Percentiles rank a stretch among this genome's conserved stretches.
Evolutionary conservation across 495 filamentous ascomycete species (phyloP).

Genomic region (Lineolata rhizophorae): DNA sequence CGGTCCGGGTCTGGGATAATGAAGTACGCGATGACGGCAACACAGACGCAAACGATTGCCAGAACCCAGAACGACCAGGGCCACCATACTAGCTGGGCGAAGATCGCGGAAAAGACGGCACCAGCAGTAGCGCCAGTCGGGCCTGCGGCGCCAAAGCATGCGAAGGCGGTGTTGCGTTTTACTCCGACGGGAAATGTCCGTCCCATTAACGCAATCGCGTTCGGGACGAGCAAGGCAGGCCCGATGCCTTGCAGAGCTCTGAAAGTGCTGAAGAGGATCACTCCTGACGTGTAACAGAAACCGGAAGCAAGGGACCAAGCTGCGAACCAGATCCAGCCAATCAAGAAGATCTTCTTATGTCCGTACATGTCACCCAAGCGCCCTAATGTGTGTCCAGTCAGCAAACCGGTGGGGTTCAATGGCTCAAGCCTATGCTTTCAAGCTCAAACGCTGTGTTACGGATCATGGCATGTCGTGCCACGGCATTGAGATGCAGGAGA

Average conservation of each 20-base stretch:
- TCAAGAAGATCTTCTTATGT: slow-evolving; percentile 7
- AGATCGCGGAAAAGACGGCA: slow-evolving; percentile 3
- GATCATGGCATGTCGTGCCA: too few species aligned
- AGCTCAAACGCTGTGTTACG: too few species aligned
- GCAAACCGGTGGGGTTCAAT: too few species aligned
- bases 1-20: slow-evolving; percentile 11
- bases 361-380: slow-evolving; percentile 11
- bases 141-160: slow-evolving; percentile 8
- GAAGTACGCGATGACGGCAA: slow-evolving; percentile 4
- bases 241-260: slow-evolving; percentile 31
- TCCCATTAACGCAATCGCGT: slow-evolving; percentile 26
- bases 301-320: slow-evolving; percentile 7
- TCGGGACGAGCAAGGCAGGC: slow-evolving; percentile 27
- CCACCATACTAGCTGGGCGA: slow-evolving; percentile 7
- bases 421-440: too few species aligned
- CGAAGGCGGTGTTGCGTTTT: slow-evolving; percentile 8
- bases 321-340: slow-evolving; percentile 9
- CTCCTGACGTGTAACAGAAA: slow-evolving; percentile 13
- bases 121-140: slow-evolving; percentile 9
- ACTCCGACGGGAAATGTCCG: slow-evolving; percentile 14
- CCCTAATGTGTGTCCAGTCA: too few species aligned
- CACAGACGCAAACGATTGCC: slow-evolving; percentile 2
- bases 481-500: too few species aligned
- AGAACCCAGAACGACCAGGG: slow-evolving; percentile 8
- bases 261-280: slow-evolving; percentile 23